phyloP scores from a whole-genome alignment of 306 rosid genomes.

The Styphnolobium japonicum region DNA sequence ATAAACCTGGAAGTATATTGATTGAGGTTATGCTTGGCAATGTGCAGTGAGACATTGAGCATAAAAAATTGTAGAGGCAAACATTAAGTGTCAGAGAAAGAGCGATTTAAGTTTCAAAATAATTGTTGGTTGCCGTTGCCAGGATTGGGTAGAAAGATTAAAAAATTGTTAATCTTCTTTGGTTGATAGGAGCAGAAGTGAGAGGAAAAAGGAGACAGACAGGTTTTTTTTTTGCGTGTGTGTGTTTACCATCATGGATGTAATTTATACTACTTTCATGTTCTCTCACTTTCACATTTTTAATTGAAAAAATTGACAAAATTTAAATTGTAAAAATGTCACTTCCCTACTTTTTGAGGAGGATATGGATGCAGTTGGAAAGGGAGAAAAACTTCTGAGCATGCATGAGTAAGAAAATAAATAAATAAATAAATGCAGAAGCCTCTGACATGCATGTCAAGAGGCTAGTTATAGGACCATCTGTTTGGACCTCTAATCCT shows the following conservation, averaged over 20 bases:
- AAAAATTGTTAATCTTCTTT: too few species aligned
- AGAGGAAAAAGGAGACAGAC: neutral
- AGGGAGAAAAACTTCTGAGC: too few species aligned
- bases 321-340: too few species aligned
- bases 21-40: neutral
- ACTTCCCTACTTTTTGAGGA: too few species aligned
- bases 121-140: too few species aligned
- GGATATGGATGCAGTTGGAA: too few species aligned
- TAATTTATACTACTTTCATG: neutral
- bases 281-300: neutral
- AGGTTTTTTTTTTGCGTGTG: too few species aligned
- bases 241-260: neutral
- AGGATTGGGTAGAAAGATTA: too few species aligned
- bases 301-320: neutral
- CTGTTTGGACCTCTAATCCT: too few species aligned
- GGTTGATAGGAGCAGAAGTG: neutral
- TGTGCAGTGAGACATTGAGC: neutral
- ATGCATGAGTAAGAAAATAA: too few species aligned
- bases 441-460: neutral
- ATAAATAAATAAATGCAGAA: too few species aligned
- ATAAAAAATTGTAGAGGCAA: neutral
- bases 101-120: neutral
- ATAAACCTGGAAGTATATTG: neutral
- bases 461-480: neutral
- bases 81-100: neutral